Evolutionary conservation across 495 filamentous ascomycete genomes (phyloP), one percentile per base, ranked within the genome.

Genomic region (Penicillium ochrochloron): DNA sequence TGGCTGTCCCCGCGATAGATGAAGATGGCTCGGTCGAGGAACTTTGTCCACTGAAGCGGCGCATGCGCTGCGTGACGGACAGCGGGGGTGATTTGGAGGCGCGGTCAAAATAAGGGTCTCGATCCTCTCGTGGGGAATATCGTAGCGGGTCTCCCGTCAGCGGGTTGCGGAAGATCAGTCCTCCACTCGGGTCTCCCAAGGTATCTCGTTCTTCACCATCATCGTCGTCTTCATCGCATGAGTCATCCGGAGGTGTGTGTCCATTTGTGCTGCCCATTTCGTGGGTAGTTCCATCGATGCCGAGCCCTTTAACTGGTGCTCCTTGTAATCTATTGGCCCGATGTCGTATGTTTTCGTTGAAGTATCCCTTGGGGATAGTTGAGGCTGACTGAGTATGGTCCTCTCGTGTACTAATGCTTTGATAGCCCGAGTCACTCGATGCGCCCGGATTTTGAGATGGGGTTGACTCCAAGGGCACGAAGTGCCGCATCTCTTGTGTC

Each of bases 61-160:
- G 77, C 79, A 82, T 82, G n/a, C 76, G 74, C 12, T 78, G 77
- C 0, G 79, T 82, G 5, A 80, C 72, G 0, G 79, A 78, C 23
- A 82, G 65, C 12, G 78, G 77, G 8, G 78, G 75, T 1, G 78
- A 80, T 69, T 72, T 77, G n/a, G 76, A 70, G 17, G 72, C 65
- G 9, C 63, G 66, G 60, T 70, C 62, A 11, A 61, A 66, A 19
- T 75, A 70, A 34, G 62, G 50, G 37, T 73, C 71, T 14, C 61
- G 39, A 11, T 70, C 65, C 3, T 71, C 60, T 44, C 51, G 60
- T 1, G 31, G 54, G 17, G 63, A 23, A 35, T 37, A 25, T 23
- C 23, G 35, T 25, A 37, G 62, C 2, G 52, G 35, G 14, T 21
- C 34, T 17, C 35, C 48, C 34, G 34, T 42, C 8, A 42, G 25